Conservation (phyloP, 2,329 filamentous ascomycete genomes). For the Aspergillus jensenii region DNA sequence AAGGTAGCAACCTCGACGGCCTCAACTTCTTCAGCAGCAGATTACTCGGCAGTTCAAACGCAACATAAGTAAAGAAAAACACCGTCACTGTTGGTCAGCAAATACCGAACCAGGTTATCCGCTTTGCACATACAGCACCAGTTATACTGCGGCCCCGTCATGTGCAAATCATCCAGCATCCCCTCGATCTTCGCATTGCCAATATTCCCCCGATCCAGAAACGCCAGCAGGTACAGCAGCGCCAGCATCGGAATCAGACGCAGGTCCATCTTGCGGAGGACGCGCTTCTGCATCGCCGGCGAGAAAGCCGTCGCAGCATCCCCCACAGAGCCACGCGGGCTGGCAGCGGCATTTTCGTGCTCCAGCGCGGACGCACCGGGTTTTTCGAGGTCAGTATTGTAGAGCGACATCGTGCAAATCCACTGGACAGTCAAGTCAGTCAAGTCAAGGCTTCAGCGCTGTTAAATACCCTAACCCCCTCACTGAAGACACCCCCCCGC, state of each 20-base stretch:
- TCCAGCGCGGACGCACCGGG: slow-evolving; percentile 1
- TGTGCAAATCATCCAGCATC: slow-evolving; percentile 27
- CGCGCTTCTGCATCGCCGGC: slow-evolving; percentile 4
- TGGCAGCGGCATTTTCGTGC: background rate
- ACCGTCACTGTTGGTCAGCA: slow-evolving; percentile 24
- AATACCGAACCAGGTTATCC: background rate
- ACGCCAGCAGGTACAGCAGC: slow-evolving; percentile 30
- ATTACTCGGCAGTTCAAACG: slow-evolving; percentile 25
- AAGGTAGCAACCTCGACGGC: slow-evolving; percentile 30
- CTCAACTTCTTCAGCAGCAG: slow-evolving; percentile 26
- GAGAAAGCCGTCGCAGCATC: background rate
- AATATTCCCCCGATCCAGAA: slow-evolving; percentile 36
- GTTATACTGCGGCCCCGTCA: slow-evolving; percentile 33
- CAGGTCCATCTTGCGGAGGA: slow-evolving; percentile 27
- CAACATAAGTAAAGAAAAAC: slow-evolving; percentile 28
- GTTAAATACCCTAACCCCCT: too few species aligned
- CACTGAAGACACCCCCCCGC: too few species aligned
- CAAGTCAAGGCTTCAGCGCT: too few species aligned
- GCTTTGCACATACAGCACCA: slow-evolving; percentile 23
- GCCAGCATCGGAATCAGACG: slow-evolving; percentile 29
- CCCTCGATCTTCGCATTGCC: slow-evolving; percentile 38
- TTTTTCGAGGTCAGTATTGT: slow-evolving; percentile 2
- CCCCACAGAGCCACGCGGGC: background rate
- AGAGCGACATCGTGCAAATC: too few species aligned
- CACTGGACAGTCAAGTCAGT: too few species aligned